Evolutionary conservation across 1,284 basidiomycete genomes (phyloP).

Genomic region (Cryptococcus sp.): DNA sequence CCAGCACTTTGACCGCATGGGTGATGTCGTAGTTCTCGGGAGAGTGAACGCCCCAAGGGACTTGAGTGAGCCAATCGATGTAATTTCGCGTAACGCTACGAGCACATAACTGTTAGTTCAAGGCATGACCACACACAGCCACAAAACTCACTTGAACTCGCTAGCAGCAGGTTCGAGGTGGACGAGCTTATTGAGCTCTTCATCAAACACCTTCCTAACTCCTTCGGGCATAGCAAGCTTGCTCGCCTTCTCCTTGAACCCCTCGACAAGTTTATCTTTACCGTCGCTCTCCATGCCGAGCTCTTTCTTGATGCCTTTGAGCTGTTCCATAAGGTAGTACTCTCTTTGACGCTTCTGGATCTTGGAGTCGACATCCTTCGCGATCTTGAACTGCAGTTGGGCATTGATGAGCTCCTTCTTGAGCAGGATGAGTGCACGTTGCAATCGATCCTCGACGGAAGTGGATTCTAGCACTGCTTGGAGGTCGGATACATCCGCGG

Average conservation of each 20-base stretch:
- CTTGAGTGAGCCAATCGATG: constrained; percentile 92
- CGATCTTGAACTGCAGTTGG: constrained; percentile 91
- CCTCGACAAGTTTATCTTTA: constrained; percentile 95
- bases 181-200: constrained; percentile 90
- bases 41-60: constrained; percentile 96
- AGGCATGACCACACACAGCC: neutral
- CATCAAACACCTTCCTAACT: constrained; percentile 93
- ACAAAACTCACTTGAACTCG: constrained; percentile 69
- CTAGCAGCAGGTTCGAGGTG: constrained; percentile 89
- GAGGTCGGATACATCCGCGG: constrained; percentile 84
- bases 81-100: constrained; percentile 89
- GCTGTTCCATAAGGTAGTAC: constrained; percentile 98
- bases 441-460: constrained; percentile 82
- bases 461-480: constrained; percentile 91
- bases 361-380: constrained; percentile 91
- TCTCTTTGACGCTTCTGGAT: constrained; percentile 96
- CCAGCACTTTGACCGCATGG: constrained; percentile 81
- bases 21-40: constrained; percentile 89
- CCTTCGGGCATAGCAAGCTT: constrained; percentile 88
- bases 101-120: neutral
- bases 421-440: constrained; percentile 86
- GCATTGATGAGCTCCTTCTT: constrained; percentile 99
- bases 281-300: constrained; percentile 90
- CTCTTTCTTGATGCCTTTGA: constrained; percentile 99
- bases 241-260: constrained; percentile 89